Evolutionary conservation across 1,139 yeast species (phyloP).

Genomic region (Pneumocystis jirovecii): DNA sequence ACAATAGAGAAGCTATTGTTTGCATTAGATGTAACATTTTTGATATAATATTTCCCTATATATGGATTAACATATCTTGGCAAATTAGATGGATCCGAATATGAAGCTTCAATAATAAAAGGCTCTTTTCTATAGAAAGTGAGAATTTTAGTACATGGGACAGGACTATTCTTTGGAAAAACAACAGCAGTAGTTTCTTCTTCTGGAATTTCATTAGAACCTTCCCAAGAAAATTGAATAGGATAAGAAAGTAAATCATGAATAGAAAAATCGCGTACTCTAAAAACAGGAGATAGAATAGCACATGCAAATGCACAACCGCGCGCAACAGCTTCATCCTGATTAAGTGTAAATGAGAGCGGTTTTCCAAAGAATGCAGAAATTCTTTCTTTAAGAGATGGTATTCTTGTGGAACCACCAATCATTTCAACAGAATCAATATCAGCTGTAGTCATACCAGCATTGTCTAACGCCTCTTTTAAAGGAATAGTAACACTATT

Average conservation of each 20-base stretch:
- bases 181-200: constrained; percentile 89
- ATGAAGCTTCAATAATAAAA: constrained; percentile 73
- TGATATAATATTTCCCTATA: constrained; percentile 73
- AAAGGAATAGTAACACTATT: constrained; percentile 63
- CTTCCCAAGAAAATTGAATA: constrained; percentile 90
- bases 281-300: constrained; percentile 94
- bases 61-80: constrained; percentile 51
- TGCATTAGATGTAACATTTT: constrained; percentile 67
- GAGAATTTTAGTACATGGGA: constrained; percentile 91
- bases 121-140: constrained; percentile 86
- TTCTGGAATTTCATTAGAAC: constrained; percentile 54
- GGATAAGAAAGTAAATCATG: constrained; percentile 88
- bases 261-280: constrained; percentile 97
- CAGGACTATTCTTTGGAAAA: constrained; percentile 82
- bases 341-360: constrained; percentile 89
- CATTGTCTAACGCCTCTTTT: constrained; percentile 66
- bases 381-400: constrained; percentile 70
- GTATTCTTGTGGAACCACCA: constrained; percentile 98
- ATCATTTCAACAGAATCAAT: constrained; percentile 84
- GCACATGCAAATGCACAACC: constrained; percentile 99
- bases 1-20: constrained; percentile 71
- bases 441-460: constrained; percentile 56
- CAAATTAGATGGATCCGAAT: constrained; percentile 59
- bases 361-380: constrained; percentile 71
- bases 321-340: constrained; percentile 97